Base-by-base conservation (phyloP, 192 early-diverging fungal genomes). In the Backusella mclennaniae region DNA sequence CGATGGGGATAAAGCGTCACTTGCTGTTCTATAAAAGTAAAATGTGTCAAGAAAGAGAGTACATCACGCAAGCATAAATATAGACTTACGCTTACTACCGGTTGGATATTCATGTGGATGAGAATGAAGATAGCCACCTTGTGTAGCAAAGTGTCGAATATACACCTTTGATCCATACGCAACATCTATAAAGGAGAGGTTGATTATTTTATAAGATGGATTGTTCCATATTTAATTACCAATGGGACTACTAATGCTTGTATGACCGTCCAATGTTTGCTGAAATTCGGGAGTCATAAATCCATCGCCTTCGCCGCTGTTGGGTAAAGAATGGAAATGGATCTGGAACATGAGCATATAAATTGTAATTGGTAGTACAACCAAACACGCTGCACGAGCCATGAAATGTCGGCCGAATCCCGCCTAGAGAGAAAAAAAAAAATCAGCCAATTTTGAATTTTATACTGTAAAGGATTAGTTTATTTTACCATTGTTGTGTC, bases 251-350 rank as follows among this genome's bases (percentile, higher is more conserved):
- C 86, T 86, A n/a, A 82, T 29, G 69, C 94, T 82, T 21, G 84
- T 84, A 79, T 63, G 56, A 63, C 97, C 97, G 1, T 81, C 79
- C 2, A 99, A 86, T 21, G 93, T 91, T 76, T 92, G 92, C 79
- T 98, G 95, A 87, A 99, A 98, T 73, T 91, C 91, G 53, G 95
- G 91, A 76, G 92, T 94, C 96, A 98, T 96, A 79, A 99, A 99
- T 4, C 93, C 95, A 85, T 98, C 95, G 19, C 97, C 97, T 23
- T 95, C 93, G 11, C 97, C 97, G 67, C 87, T 89, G 74, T 92
- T 90, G 52, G 84, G 85, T 69, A 99, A 85, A 5, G 94, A 86
- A 46, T 87, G 84, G 83, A 99, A 99, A 84, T 99, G 97, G 71
- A 99, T 89, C 77, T 89, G 89, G 83, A 98, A 99, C 87, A 94